Conservation (phyloP, 768 basidiomycete species). For the Naematelia aurantialba region DNA sequence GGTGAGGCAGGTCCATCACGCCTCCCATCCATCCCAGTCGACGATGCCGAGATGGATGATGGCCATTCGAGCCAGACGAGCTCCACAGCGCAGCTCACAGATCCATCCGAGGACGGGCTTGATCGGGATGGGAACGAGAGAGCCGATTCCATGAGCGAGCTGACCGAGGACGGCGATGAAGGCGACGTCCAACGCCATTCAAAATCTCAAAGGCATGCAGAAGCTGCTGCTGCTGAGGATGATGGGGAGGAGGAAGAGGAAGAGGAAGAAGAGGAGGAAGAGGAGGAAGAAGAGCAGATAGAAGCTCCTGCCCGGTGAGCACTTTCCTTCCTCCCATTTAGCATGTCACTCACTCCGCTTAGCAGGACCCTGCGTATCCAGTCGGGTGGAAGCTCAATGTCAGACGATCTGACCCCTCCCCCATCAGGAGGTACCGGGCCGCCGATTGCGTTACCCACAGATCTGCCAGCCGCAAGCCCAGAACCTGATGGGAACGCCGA, state of each 20-base stretch:
- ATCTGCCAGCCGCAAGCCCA: not conserved
- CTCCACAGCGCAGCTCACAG: conserved; percentile 1
- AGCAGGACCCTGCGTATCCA: not conserved
- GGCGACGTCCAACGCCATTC: conserved; percentile 5
- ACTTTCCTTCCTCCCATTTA: not conserved
- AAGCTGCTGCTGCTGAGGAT: conserved; percentile 7
- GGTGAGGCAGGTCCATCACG: not conserved
- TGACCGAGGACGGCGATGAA: conserved; percentile 14
- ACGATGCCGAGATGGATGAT: not conserved
- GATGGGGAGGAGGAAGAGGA: conserved; percentile 13
- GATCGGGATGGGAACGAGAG: conserved; percentile 2
- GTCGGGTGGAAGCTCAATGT: not conserved
- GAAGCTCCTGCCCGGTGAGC: conserved; percentile 1
- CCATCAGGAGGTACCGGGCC: conserved; percentile 5
- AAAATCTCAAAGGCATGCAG: not conserved
- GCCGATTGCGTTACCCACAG: not conserved
- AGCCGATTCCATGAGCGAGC: conserved; percentile 9
- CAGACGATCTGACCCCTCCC: conserved; percentile 5
- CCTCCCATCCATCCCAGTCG: not conserved
- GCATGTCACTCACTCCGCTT: not conserved
- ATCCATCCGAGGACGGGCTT: conserved; percentile 1
- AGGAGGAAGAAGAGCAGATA: conserved; percentile 8
- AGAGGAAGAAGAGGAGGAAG: conserved; percentile 10
- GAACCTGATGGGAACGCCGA: conserved; percentile 1
- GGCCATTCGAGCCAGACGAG: conserved; percentile 2